phyloP scores from a whole-genome alignment of 164 flowering plant genomes.

The Annona cherimola region DNA sequence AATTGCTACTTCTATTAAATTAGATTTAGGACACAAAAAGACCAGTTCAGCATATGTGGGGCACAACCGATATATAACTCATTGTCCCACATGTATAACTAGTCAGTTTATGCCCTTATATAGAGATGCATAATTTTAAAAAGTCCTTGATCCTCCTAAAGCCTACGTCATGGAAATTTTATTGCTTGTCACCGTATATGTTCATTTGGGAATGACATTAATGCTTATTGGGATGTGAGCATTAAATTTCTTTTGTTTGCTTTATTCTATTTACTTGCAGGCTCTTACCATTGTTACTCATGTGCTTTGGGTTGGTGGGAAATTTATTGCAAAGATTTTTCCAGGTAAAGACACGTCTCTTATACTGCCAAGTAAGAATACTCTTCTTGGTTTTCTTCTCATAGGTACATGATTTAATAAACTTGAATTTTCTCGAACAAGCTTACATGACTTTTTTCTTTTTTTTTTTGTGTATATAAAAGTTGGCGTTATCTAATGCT shows the following conservation, averaged over 20 bases:
- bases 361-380: slow-evolving; percentile 78
- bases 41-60: neutral
- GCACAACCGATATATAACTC: neutral
- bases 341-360: slow-evolving; percentile 98
- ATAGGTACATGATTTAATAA: neutral
- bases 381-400: neutral
- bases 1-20: no score
- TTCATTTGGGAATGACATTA: neutral
- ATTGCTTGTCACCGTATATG: neutral
- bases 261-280: slow-evolving; percentile 32
- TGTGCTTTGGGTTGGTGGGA: slow-evolving; percentile 85
- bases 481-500: neutral
- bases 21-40: no score
- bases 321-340: slow-evolving; percentile 93
- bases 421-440: neutral
- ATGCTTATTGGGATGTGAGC: neutral
- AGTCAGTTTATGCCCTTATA: neutral
- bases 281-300: slow-evolving; percentile 94
- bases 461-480: neutral
- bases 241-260: neutral
- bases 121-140: neutral
- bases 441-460: neutral
- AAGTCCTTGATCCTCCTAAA: neutral
- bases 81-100: neutral
- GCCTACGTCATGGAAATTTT: neutral